phyloP scores from a whole-genome alignment of 225 moss, liverwort and hornwort genomes.

The Sphagnum contortum region DNA sequence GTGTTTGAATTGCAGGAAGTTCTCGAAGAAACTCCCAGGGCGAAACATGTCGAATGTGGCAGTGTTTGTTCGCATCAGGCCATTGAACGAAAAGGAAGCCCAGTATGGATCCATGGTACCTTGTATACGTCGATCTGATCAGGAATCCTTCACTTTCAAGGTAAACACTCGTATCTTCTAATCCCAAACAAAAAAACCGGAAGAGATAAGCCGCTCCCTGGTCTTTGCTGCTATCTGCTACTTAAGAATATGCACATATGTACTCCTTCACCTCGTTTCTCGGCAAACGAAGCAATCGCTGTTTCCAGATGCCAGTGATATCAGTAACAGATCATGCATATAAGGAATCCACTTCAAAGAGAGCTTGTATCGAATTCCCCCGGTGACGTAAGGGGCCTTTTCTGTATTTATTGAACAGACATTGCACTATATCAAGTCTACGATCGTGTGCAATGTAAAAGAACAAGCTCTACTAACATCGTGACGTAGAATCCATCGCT shows the following conservation, averaged over 20 bases:
- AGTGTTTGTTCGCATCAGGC: constrained; percentile 31
- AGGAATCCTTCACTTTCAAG: constrained; percentile 30
- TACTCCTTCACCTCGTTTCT: not conserved
- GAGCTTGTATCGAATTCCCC: too few species aligned
- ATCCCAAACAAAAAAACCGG: too few species aligned
- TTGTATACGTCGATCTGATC: constrained; percentile 12
- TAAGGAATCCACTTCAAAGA: too few species aligned
- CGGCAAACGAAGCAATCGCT: not conserved
- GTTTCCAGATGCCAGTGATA: not conserved
- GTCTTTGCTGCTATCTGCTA: not conserved
- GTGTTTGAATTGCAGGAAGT: too few species aligned
- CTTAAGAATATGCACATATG: not conserved
- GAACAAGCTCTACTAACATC: not conserved
- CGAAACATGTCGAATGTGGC: constrained; percentile 26
- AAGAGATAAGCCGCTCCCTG: too few species aligned
- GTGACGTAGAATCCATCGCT: not conserved
- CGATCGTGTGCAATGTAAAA: not conserved
- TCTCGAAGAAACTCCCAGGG: too few species aligned
- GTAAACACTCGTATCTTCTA: constrained; percentile 10
- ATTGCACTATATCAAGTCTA: not conserved
- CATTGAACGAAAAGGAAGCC: constrained; percentile 21
- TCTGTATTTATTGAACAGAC: too few species aligned
- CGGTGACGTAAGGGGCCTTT: too few species aligned
- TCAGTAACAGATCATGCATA: too few species aligned
- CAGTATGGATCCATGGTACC: constrained; percentile 11